Evolutionary conservation across 2,329 filamentous ascomycete species (phyloP), one percentile per base, ranked within the genome.

Genomic region (Thermochaetoides dissita): DNA sequence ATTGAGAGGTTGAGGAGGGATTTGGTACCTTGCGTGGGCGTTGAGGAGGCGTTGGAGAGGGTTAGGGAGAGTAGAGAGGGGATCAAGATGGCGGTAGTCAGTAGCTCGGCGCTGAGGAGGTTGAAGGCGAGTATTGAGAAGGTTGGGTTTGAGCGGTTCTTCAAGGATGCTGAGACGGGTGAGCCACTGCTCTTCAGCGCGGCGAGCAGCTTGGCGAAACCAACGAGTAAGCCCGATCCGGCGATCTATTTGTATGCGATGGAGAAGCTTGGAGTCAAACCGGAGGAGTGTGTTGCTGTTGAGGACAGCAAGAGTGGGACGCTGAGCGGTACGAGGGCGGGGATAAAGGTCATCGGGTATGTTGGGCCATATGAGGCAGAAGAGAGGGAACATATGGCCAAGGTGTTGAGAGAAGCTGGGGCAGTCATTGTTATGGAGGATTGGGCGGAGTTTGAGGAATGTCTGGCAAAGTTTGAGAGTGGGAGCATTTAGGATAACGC

Each of bases 291-390:
- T 51, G 71, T 94, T 30, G 83, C 87, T 24, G 75, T 94, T 45
- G 87, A 94, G 69, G 87, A 94, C 68, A 85, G 79, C 69, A 85
- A 84, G 72, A 86, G 80, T 53, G 87, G 87, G 47, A 83, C 84
- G 36, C 74, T 82, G 44, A 85, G 83, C 50, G 70, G 62, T 45
- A 77, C 79, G 55, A 73, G 83, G 46, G 87, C 87, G 11, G 76
- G 77, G 39, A 91, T 94, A 57, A 81, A 76, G 48, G 78, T 82
- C 49, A 78, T 94, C 53, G 87, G 80, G 42, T 94, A 94, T 62
- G 82, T 91, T 30, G 87, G 87, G 33, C 81, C 81, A 44, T 91
- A 89, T 62, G 65, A 66, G 39, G 63, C 64, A 11, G 68, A 69
- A 32, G 72, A 81, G 62, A 66, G 72, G 63, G 65, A 71, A 38